A percentile compares a stretch with the other conserved stretches of the same genome.
Evolutionary conservation across 2,329 filamentous ascomycete species (phyloP).

Genomic region (Bipolaris victoriae): DNA sequence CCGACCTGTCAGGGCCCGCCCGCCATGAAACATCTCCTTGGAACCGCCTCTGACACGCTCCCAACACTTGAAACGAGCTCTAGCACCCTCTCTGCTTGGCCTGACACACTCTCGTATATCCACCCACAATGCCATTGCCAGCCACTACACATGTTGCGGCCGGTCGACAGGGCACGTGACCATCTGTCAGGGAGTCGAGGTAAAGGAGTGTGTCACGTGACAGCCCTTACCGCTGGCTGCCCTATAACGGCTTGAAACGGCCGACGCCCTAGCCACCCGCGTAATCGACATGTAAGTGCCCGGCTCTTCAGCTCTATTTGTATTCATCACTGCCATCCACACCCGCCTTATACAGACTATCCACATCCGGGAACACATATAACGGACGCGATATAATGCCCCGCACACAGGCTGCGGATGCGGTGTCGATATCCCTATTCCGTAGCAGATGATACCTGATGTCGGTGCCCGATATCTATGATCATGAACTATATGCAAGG

Average conservation of each 20-base stretch:
- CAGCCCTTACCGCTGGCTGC: constrained; percentile 2
- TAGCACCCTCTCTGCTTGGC: constrained; percentile 1
- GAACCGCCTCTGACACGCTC: constrained; percentile 19
- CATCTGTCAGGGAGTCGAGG: neutral
- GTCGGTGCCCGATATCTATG: constrained; percentile 1
- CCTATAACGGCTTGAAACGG: constrained; percentile 15
- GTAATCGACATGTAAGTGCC: constrained; percentile 7
- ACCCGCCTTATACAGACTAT: neutral
- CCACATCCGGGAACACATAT: neutral
- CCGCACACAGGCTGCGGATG: neutral
- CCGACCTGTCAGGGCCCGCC: constrained; percentile 16
- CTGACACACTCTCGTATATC: neutral
- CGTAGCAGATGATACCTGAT: constrained; percentile 1
- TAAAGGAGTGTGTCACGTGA: neutral
- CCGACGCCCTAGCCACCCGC: constrained; percentile 13
- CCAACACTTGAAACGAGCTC: constrained; percentile 11
- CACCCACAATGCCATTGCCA: neutral
- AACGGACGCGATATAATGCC: neutral
- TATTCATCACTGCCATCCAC: neutral
- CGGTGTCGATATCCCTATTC: constrained; percentile 1
- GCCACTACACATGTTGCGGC: neutral
- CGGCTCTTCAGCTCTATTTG: neutral
- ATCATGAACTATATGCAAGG: constrained; percentile 13
- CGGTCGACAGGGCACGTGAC: neutral
- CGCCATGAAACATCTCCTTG: constrained; percentile 20